These are phyloP conservation scores for Collybia nuda DNA, from an alignment of 768 basidiomycete species.

Conservation along the genomic window DNA sequence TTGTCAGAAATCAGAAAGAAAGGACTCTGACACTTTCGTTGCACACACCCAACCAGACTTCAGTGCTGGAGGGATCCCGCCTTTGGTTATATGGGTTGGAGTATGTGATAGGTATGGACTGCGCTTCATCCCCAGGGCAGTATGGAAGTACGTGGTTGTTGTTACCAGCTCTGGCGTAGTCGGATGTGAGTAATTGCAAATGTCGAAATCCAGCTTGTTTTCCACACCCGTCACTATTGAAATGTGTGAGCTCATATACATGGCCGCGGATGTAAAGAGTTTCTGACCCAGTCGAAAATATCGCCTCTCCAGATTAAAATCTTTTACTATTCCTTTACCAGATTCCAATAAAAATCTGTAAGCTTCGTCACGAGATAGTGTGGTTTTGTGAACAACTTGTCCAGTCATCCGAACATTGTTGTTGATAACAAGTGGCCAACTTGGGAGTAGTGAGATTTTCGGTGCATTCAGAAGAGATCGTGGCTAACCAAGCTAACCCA, in stretches of 20 bases:
- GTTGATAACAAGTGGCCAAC: conserved; percentile 5
- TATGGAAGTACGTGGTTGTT: conserved; percentile 4
- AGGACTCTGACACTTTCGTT: neutral
- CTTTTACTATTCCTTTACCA: conserved; percentile 5
- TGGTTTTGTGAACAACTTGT: conserved; percentile 1
- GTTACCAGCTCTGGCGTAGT: neutral
- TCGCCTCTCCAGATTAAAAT: conserved; percentile 3
- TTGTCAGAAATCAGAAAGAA: neutral
- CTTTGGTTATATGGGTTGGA: neutral
- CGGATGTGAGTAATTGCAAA: neutral
- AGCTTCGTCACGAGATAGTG: neutral
- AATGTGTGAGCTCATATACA: neutral
- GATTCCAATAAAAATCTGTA: conserved; percentile 6
- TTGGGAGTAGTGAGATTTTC: neutral
- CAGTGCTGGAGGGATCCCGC: neutral
- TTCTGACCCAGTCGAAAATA: conserved; percentile 7
- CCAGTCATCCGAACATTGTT: neutral
- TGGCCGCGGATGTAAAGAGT: neutral
- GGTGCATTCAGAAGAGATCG: neutral
- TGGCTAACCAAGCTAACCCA: conserved; percentile 6
- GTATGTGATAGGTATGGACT: conserved; percentile 4
- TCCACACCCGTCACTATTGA: conserved; percentile 8
- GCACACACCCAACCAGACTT: conserved; percentile 3
- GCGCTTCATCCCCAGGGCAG: neutral
- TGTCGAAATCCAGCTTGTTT: conserved; percentile 7